These are phyloP conservation scores for Eucommia ulmoides DNA, from an alignment of 257 asterid species.

Conservation along the genomic window DNA sequence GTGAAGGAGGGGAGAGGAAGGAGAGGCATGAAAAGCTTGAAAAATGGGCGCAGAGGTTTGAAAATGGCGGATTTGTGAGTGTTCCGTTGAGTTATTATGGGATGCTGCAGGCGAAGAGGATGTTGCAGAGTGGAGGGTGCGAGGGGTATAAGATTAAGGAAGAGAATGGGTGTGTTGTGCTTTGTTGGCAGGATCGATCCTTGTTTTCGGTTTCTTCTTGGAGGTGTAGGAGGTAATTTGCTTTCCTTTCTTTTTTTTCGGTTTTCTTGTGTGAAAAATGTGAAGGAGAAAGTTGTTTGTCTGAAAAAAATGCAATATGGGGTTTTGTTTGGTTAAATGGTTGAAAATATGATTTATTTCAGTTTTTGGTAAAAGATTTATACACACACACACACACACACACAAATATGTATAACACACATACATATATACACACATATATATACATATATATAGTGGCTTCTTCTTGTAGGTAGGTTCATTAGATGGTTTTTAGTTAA, in stretches of 20 bases:
- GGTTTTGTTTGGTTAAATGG: too few relatives aligned
- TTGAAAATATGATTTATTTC: too few relatives aligned
- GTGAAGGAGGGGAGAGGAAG: slow-evolving; percentile 74
- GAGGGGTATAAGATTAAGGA: slow-evolving; percentile 90
- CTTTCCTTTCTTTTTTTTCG: background rate
- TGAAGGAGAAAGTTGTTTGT: too few relatives aligned
- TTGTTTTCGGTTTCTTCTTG: slow-evolving; percentile 77
- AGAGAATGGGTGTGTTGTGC: slow-evolving; percentile 65
- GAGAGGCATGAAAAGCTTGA: slow-evolving; percentile 88
- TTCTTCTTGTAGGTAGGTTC: too few relatives aligned
- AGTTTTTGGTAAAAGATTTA: too few relatives aligned
- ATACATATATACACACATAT: too few relatives aligned
- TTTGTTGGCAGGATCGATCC: slow-evolving; percentile 92
- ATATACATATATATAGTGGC: too few relatives aligned
- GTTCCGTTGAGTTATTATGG: slow-evolving; percentile 78
- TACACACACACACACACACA: too few relatives aligned
- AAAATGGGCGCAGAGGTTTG: slow-evolving; percentile 67
- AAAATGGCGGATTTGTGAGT: slow-evolving; percentile 46
- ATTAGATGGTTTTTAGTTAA: too few relatives aligned
- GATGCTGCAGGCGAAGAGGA: slow-evolving; percentile 72
- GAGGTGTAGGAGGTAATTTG: slow-evolving; percentile 54
- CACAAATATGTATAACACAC: too few relatives aligned
- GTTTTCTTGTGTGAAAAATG: too few relatives aligned
- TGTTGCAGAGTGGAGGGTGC: slow-evolving; percentile 52
- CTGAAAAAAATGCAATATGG: too few relatives aligned